phyloP scores from a whole-genome alignment of 75 land plant genomes.

The Larix kaempferi region DNA sequence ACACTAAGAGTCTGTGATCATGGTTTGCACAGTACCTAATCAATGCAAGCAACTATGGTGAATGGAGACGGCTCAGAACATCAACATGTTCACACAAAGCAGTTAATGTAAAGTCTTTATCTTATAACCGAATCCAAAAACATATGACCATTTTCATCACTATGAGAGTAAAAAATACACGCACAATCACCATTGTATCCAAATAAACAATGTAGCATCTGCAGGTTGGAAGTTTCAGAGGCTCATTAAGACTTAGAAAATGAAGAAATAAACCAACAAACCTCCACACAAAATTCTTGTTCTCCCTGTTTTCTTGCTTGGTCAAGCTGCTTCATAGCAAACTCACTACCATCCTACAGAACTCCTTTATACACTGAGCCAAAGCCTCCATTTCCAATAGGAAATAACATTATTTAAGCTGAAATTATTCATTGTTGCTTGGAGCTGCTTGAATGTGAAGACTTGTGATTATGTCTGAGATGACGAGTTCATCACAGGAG shows the following conservation, averaged over 20 bases:
- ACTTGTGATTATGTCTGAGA: constrained; percentile 28
- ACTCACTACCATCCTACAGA: constrained; percentile 52
- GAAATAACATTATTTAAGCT: constrained; percentile 60
- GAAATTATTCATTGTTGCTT: constrained; percentile 58
- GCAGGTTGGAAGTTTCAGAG: too few species aligned
- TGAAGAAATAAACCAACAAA: too few species aligned
- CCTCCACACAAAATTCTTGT: constrained; percentile 84
- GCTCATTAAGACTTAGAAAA: too few species aligned
- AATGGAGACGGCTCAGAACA: constrained; percentile 56
- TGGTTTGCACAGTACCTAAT: constrained; percentile 73
- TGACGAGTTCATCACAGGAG: background rate
- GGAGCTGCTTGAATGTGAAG: constrained; percentile 75
- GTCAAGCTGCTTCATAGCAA: constrained; percentile 79
- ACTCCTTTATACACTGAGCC: constrained; percentile 71
- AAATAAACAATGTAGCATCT: too few species aligned
- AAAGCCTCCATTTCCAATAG: constrained; percentile 79
- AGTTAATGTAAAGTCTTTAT: too few species aligned
- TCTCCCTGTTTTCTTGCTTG: constrained; percentile 75
- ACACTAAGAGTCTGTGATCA: constrained; percentile 62
- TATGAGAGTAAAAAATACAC: too few species aligned
- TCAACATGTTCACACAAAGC: constrained; percentile 47
- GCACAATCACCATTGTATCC: too few species aligned
- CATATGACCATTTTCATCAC: too few species aligned
- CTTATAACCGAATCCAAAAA: too few species aligned
- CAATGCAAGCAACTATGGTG: constrained; percentile 60